Evolutionary conservation across 2,329 filamentous ascomycete genomes (phyloP).

Genomic region (Penicillium sumatraense): DNA sequence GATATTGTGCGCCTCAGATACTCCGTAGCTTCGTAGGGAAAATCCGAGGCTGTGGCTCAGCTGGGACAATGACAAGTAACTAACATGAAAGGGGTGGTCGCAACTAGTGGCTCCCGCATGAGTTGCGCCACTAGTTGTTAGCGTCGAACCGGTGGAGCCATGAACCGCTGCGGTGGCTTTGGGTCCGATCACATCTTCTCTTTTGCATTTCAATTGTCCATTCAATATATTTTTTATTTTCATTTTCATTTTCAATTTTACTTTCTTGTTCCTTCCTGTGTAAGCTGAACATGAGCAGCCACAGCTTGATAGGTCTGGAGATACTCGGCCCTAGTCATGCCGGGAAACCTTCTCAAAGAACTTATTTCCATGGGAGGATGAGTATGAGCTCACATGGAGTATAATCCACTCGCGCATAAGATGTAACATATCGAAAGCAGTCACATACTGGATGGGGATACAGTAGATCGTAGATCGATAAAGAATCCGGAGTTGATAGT

Average conservation of each 20-base stretch:
- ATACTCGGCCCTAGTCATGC: neutral
- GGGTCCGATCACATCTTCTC: conserved; percentile 4
- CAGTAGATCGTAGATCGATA: too few species aligned
- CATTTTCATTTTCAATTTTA: too few species aligned
- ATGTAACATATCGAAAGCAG: too few species aligned
- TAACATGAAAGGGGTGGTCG: neutral
- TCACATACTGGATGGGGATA: too few species aligned
- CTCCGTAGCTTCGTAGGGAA: neutral
- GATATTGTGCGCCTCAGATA: neutral
- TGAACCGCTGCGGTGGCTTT: conserved; percentile 12
- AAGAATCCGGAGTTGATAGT: too few species aligned
- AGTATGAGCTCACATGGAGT: neutral
- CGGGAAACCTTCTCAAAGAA: neutral
- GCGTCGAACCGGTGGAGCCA: conserved; percentile 7
- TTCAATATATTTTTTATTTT: too few species aligned
- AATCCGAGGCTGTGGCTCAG: conserved; percentile 28
- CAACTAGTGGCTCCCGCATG: conserved; percentile 2
- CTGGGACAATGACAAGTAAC: too few species aligned
- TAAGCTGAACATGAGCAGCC: neutral
- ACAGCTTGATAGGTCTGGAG: neutral
- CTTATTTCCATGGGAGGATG: neutral
- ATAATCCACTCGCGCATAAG: neutral
- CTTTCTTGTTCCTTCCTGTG: too few species aligned
- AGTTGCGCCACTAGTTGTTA: conserved; percentile 17
- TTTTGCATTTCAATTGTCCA: too few species aligned